These are phyloP conservation scores for Chenopodium berlandieri DNA, from an alignment of 148 eudicot species.

Conservation along the genomic window DNA sequence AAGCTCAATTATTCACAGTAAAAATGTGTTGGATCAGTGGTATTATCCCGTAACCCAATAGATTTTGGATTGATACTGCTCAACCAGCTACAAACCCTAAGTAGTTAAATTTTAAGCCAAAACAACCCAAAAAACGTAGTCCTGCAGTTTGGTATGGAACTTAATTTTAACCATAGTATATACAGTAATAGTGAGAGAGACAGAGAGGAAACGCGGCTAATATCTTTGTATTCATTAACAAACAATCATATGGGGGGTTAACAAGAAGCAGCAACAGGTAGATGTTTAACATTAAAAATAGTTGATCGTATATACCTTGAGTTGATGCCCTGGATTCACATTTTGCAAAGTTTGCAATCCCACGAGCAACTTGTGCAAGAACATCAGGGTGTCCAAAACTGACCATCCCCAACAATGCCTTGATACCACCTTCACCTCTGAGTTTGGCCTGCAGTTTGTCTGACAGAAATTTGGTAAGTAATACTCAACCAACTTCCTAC, in stretches of 20 bases:
- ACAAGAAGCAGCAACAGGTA: background rate
- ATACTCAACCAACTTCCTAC: background rate
- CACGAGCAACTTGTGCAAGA: conserved; percentile 97
- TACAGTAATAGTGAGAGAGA: background rate
- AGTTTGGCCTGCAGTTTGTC: conserved; percentile 80
- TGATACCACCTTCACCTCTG: conserved; percentile 84
- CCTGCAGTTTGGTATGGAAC: background rate
- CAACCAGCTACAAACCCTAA: background rate
- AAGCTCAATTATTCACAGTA: background rate
- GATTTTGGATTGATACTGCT: background rate
- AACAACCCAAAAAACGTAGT: background rate
- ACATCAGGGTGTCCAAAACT: conserved; percentile 87
- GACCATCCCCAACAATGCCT: conserved; percentile 85
- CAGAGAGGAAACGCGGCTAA: background rate
- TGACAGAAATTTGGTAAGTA: conserved; percentile 23
- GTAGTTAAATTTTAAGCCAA: background rate
- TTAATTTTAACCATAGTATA: background rate
- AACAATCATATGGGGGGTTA: background rate
- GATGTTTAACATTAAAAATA: background rate
- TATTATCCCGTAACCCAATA: background rate
- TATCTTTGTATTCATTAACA: background rate
- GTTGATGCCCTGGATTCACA: conserved; percentile 83
- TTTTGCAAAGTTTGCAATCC: conserved; percentile 93
- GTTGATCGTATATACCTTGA: conserved; percentile 49
- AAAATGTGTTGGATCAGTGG: background rate